These are phyloP conservation scores for Pseudofabraea citricarpa DNA, from an alignment of 2,329 filamentous ascomycete species.

Conservation along the genomic window DNA sequence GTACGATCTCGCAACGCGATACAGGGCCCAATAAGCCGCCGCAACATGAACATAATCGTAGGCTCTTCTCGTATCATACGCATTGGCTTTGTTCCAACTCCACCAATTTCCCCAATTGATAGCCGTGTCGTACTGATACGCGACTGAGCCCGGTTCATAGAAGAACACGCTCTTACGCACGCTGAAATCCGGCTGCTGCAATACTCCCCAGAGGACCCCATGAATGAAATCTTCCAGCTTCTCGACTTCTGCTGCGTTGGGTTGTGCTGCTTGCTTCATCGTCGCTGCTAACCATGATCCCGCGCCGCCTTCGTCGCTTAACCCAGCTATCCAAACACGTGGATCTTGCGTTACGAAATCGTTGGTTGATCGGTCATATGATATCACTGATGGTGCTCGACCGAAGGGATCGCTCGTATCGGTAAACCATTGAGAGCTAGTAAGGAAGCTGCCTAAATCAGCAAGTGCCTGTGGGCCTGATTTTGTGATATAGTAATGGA, in stretches of 20 bases:
- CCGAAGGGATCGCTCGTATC: slow-evolving; percentile 48
- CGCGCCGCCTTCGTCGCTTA: slow-evolving; percentile 55
- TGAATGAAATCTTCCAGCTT: slow-evolving; percentile 51
- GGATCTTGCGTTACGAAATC: slow-evolving; percentile 39
- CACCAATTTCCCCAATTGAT: slow-evolving; percentile 46
- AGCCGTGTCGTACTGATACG: slow-evolving; percentile 37
- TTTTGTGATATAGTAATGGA: slow-evolving; percentile 54
- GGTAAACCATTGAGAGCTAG: slow-evolving; percentile 47
- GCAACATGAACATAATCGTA: slow-evolving; percentile 57
- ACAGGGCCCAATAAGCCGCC: slow-evolving; percentile 52
- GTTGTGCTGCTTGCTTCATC: slow-evolving; percentile 49
- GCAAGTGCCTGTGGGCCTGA: slow-evolving; percentile 36
- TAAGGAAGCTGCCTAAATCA: slow-evolving; percentile 48
- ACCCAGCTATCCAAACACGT: slow-evolving; percentile 53
- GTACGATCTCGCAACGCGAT: slow-evolving; percentile 46
- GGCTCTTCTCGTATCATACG: slow-evolving; percentile 43
- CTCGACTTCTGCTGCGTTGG: slow-evolving; percentile 41
- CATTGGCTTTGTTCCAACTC: slow-evolving; percentile 43
- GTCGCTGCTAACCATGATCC: slow-evolving; percentile 50
- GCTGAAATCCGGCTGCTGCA: slow-evolving; percentile 41
- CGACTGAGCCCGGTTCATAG: slow-evolving; percentile 41
- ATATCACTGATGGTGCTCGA: slow-evolving; percentile 49
- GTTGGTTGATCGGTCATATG: slow-evolving; percentile 46
- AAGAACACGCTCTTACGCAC: slow-evolving; percentile 54
- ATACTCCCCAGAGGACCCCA: slow-evolving; percentile 42